These are phyloP conservation scores for Salix caprea DNA, from an alignment of 345 rosid genomes.

Conservation along the genomic window DNA sequence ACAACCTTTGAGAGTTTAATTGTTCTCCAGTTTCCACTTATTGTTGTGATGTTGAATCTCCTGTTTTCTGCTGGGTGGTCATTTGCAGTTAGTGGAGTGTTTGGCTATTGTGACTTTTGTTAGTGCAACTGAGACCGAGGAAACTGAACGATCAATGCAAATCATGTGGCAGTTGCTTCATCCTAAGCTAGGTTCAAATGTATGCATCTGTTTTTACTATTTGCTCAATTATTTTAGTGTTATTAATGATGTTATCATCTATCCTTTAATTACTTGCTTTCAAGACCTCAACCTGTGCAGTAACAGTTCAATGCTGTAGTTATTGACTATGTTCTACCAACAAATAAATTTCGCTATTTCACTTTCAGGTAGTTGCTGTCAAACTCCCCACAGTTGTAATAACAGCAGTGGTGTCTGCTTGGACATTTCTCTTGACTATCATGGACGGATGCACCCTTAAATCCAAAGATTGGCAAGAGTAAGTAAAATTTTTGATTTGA, in stretches of 20 bases:
- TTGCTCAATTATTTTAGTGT: neutral
- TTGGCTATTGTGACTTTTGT: constrained; percentile 79
- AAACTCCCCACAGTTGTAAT: constrained; percentile 56
- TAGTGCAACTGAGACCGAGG: constrained; percentile 61
- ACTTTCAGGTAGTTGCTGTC: constrained; percentile 56
- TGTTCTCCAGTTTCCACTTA: neutral
- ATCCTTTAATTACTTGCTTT: neutral
- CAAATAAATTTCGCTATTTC: neutral
- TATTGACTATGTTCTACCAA: neutral
- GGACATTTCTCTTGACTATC: constrained; percentile 89
- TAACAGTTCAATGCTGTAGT: neutral
- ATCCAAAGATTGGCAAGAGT: constrained; percentile 84
- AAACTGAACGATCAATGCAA: constrained; percentile 78
- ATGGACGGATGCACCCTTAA: constrained; percentile 46
- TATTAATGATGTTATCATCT: neutral
- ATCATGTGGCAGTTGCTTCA: constrained; percentile 86
- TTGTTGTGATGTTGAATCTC: neutral
- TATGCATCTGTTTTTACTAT: constrained; percentile 23
- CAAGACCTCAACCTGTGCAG: neutral
- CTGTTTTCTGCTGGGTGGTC: neutral
- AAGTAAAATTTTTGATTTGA: constrained; percentile 21
- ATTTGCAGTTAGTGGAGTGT: constrained; percentile 65
- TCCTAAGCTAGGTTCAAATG: constrained; percentile 83
- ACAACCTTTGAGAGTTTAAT: neutral
- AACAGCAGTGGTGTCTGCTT: constrained; percentile 75